A percentile compares a stretch with the other conserved stretches of the same genome.
Conservation (phyloP, 2,329 filamentous ascomycete species). For the Alternaria sp. region DNA sequence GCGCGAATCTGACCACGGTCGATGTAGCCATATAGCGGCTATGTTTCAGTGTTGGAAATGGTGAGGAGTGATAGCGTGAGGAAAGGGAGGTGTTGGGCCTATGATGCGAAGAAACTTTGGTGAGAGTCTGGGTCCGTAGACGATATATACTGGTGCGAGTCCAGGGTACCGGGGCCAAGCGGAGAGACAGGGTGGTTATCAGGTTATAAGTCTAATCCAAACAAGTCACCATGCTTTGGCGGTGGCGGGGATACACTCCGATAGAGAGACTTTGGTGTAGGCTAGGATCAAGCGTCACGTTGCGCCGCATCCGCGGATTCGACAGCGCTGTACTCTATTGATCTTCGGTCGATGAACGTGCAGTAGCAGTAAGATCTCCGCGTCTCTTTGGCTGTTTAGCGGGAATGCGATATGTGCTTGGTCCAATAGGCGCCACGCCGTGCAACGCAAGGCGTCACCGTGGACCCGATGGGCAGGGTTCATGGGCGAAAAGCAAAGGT, state of each 20-base stretch:
- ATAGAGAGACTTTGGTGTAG: conserved; percentile 26
- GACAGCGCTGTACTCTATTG: conserved; percentile 32
- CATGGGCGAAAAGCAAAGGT: conserved; percentile 36
- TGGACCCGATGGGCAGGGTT: conserved; percentile 25
- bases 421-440: conserved; percentile 31
- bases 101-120: conserved; percentile 33
- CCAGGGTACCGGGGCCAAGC: conserved; percentile 34
- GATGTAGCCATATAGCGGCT: conserved; percentile 18
- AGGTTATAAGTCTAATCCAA: conserved; percentile 24
- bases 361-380: conserved; percentile 33
- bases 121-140: conserved; percentile 34
- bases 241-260: conserved; percentile 25
- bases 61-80: conserved; percentile 20
- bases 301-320: conserved; percentile 39
- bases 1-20: conserved; percentile 24
- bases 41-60: conserved; percentile 10
- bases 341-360: conserved; percentile 27
- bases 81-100: conserved; percentile 17
- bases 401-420: conserved; percentile 21
- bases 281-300: conserved; percentile 38
- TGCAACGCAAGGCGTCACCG: conserved; percentile 28
- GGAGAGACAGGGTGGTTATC: conserved; percentile 46
- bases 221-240: conserved; percentile 20
- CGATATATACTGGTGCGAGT: conserved; percentile 44
- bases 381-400: conserved; percentile 29